Evolutionary conservation across 2,329 filamentous ascomycete genomes (phyloP).

Genomic region (Aspergillus tanneri): DNA sequence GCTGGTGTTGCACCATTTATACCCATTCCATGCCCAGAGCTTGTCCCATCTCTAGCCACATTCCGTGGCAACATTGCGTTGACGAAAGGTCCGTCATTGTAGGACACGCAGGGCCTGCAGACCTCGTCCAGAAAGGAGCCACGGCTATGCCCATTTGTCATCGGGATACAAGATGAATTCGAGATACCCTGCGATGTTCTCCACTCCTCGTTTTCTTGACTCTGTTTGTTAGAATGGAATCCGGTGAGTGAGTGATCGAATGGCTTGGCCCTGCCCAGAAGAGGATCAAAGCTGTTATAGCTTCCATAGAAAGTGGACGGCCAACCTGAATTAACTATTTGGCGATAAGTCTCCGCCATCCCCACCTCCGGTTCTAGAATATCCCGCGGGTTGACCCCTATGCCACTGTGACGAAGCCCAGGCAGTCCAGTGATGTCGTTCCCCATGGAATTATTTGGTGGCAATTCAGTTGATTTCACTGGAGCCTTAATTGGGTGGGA

Average conservation of each 20-base stretch:
- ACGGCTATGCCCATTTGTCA: background rate
- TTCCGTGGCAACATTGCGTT: background rate
- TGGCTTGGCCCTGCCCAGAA: too few relatives aligned
- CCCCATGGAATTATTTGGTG: background rate
- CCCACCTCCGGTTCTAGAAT: background rate
- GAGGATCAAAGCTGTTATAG: too few relatives aligned
- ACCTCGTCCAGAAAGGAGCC: background rate
- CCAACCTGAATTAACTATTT: background rate
- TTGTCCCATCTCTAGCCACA: background rate
- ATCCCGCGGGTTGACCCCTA: background rate
- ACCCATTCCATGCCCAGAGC: background rate
- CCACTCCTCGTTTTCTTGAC: background rate
- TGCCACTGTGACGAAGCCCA: background rate
- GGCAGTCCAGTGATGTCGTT: background rate
- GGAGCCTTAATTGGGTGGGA: background rate
- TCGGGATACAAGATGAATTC: background rate
- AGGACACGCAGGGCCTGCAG: background rate
- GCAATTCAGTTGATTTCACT: background rate
- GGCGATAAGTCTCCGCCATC: background rate
- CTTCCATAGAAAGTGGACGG: constrained; percentile 1
- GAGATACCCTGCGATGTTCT: background rate
- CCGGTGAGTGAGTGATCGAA: constrained; percentile 9
- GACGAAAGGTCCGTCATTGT: constrained; percentile 26
- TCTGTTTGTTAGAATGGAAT: constrained; percentile 1
- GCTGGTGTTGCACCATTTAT: background rate